Conservation (phyloP, 371 early-diverging fungal genomes). For the Mortierella polycephala region DNA sequence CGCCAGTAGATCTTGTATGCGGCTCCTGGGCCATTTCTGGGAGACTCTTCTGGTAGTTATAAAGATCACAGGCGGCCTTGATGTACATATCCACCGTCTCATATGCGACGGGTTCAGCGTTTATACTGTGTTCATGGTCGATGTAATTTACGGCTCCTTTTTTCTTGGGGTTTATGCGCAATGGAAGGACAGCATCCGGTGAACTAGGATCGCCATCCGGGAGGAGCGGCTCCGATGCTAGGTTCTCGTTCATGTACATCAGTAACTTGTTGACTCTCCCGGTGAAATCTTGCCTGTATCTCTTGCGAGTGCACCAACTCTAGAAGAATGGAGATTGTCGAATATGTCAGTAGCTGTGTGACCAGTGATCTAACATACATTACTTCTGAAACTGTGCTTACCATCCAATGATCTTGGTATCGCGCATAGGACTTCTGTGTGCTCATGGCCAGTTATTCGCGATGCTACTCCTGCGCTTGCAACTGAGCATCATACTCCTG, state of each 20-base stretch:
- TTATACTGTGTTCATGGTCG: not conserved
- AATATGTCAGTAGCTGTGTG: too few species aligned
- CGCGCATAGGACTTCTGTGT: too few species aligned
- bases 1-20: slow-evolving; percentile 2
- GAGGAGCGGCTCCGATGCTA: slow-evolving; percentile 1
- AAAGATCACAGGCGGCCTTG: slow-evolving; percentile 15
- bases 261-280: not conserved
- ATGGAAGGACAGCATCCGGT: not conserved
- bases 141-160: not conserved
- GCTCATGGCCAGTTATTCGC: too few species aligned
- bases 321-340: too few species aligned
- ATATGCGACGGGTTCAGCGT: not conserved
- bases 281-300: slow-evolving; percentile 4
- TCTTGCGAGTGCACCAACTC: slow-evolving; percentile 15
- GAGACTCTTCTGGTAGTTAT: not conserved
- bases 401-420: too few species aligned
- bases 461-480: too few species aligned
- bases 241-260: slow-evolving; percentile 10
- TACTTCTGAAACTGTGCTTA: too few species aligned
- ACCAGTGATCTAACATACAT: too few species aligned
- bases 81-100: slow-evolving; percentile 12
- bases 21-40: slow-evolving; percentile 3
- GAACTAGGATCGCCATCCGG: not conserved
- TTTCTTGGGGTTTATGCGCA: slow-evolving; percentile 3
- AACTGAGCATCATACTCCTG: too few species aligned